Conservation (phyloP, 2,329 filamentous ascomycete species). For the Pyrenochaeta sp. region DNA sequence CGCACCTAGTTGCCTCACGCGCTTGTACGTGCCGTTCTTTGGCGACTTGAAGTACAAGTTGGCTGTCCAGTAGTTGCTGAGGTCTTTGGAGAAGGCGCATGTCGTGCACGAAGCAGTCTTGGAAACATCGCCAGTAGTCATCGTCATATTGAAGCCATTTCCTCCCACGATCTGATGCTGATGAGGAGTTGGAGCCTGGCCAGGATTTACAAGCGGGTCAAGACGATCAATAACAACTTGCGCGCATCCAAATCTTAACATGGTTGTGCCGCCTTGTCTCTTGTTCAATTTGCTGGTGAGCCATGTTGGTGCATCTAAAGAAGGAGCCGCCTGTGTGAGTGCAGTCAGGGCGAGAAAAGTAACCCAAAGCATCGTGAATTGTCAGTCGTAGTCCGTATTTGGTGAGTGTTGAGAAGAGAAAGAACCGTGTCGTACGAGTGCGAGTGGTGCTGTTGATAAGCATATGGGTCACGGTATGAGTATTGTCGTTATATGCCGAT, state of each 20-base stretch:
- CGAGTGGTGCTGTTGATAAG: too few relatives aligned
- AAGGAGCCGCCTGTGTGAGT: too few relatives aligned
- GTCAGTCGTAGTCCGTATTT: too few relatives aligned
- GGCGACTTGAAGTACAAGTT: constrained; percentile 35
- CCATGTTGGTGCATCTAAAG: too few relatives aligned
- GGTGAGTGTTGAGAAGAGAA: too few relatives aligned
- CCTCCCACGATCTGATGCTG: constrained; percentile 15
- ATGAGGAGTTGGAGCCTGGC: constrained; percentile 29
- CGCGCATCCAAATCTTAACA: constrained; percentile 33
- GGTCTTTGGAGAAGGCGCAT: constrained; percentile 26
- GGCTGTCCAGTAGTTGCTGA: constrained; percentile 44
- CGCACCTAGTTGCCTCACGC: constrained; percentile 29
- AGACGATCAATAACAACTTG: constrained; percentile 35
- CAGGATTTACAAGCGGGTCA: constrained; percentile 42
- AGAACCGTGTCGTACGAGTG: too few relatives aligned
- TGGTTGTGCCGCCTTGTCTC: too few relatives aligned
- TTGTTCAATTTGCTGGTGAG: too few relatives aligned
- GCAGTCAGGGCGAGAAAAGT: too few relatives aligned
- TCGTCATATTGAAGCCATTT: constrained; percentile 35
- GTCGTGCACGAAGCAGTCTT: constrained; percentile 31
- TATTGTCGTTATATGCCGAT: too few relatives aligned
- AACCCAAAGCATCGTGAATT: too few relatives aligned
- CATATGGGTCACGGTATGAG: too few relatives aligned
- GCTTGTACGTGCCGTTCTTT: constrained; percentile 39
- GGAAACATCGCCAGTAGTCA: constrained; percentile 30